Evolutionary conservation across 306 rosid species (phyloP).

Genomic region (Cicer pinnatifidum): DNA sequence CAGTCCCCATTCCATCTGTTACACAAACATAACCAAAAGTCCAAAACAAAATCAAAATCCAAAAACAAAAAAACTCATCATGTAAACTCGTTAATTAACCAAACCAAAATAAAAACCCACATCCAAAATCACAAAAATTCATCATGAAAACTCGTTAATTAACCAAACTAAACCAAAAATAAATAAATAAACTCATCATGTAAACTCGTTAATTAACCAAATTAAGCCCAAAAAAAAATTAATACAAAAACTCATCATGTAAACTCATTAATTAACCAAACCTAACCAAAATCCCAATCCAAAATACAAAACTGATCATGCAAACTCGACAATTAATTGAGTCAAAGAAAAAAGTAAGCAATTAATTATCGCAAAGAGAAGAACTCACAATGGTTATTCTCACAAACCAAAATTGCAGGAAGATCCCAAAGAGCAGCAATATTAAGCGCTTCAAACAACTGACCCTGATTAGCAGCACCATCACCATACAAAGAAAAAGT

Average conservation of each 20-base stretch:
- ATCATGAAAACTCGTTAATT: too few relatives aligned
- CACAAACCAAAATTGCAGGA: conserved; percentile 93
- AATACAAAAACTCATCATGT: too few relatives aligned
- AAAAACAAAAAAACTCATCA: not conserved
- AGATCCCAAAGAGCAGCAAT: conserved; percentile 94
- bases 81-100: not conserved
- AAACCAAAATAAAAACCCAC: not conserved
- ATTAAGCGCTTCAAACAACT: conserved; percentile 89
- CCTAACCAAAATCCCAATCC: too few relatives aligned
- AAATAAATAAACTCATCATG: too few relatives aligned
- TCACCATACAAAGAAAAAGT: conserved; percentile 86
- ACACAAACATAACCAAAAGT: conserved; percentile 9
- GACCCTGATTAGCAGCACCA: conserved; percentile 98
- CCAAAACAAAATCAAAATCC: not conserved
- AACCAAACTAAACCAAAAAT: too few relatives aligned
- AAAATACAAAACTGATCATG: too few relatives aligned
- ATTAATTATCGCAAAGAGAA: not conserved
- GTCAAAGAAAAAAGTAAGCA: too few relatives aligned
- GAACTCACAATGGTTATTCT: conserved; percentile 90
- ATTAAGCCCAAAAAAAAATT: too few relatives aligned
- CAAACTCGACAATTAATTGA: too few relatives aligned
- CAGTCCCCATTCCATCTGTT: conserved; percentile 98
- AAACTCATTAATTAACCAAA: too few relatives aligned
- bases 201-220: too few relatives aligned
- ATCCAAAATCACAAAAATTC: too few relatives aligned